These are phyloP conservation scores for Candida xiaguanensis DNA, from an alignment of 805 yeast genomes.

Conservation along the genomic window DNA sequence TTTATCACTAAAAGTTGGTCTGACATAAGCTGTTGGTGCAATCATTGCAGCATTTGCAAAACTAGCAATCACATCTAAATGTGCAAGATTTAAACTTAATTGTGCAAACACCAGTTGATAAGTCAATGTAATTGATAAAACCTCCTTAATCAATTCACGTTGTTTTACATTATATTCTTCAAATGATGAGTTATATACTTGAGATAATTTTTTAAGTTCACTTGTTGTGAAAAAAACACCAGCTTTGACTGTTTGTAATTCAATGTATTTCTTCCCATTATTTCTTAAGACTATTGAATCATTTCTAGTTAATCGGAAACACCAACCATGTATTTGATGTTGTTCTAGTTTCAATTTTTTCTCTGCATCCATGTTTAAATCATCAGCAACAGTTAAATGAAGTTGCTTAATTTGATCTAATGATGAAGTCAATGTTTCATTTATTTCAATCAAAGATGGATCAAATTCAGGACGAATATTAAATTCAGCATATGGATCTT, in stretches of 20 bases:
- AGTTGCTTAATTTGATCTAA: conserved; percentile 53
- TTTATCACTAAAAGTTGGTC: conserved; percentile 50
- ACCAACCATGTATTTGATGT: conserved; percentile 90
- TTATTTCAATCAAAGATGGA: conserved; percentile 62
- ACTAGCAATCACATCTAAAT: conserved; percentile 76
- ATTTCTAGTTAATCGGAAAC: conserved; percentile 85
- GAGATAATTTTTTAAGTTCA: conserved; percentile 56
- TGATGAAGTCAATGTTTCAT: conserved; percentile 51
- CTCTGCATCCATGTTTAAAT: conserved; percentile 75
- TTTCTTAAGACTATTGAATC: conserved; percentile 79
- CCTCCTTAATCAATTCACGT: conserved; percentile 74
- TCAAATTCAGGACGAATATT: conserved; percentile 89
- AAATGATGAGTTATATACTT: conserved; percentile 54
- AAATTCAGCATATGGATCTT: conserved; percentile 58
- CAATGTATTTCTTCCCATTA: conserved; percentile 53
- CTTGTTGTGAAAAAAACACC: conserved; percentile 89
- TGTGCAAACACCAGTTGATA: conserved; percentile 76
- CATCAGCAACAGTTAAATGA: conserved; percentile 67
- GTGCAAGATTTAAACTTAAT: conserved; percentile 60
- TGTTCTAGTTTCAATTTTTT: conserved; percentile 87
- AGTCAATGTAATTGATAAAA: conserved; percentile 74
- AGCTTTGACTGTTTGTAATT: conserved; percentile 88
- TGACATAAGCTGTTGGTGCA: conserved; percentile 78
- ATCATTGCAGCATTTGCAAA: conserved; percentile 78
- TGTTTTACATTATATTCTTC: conserved; percentile 73